Base-by-base conservation (phyloP, 2,329 filamentous ascomycete genomes). In the Aureobasidium sp. region DNA sequence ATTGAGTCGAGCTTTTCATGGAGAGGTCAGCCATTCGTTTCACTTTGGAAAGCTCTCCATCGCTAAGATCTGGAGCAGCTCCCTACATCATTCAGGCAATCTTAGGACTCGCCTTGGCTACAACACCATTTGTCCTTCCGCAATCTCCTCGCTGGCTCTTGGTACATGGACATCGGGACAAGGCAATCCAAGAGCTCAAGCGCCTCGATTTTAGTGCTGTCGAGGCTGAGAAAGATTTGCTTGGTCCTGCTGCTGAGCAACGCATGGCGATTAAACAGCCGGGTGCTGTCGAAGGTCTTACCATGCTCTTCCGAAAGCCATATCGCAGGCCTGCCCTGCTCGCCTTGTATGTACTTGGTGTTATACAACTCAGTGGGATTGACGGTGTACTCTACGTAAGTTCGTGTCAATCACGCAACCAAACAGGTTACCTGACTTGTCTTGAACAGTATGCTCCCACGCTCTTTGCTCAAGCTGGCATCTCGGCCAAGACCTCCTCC, bases 301-400 rank as follows among this genome's bases (percentile, higher is more conserved):
- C 54, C 7, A 55, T 57, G 25, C 50, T 64, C 1, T 66, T 66
- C 51, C 41, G 57, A 6, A 53, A 56, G 12, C 55, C 58, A 4
- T 63, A 63, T 30, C 70, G 76, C 17, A 66, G 67, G 4, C 70
- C 73, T 2, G 80, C 78, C 0, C 63, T 71, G 0, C 64, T 83
- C 16, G 79, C 74, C 0, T 68, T 79, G 0, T 83, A 83, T 56
- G 64, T 82, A 49, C 74, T 84, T 62, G 74, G 71, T 1, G 79
- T 82, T 71, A 73, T 79, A 27, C 81, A 85, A 59, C 66, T 84
- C 0, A 78, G 72, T 24, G 80, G 81, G 0, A 84, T 84, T 45
- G 81, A 85, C 57, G 81, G 78, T 0, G 74, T 84, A 4, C 70
- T 82, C 21, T 84, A 81, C 55, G 78, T 79, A 61, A 62, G 73